These are phyloP conservation scores for Dactylella cylindrospora DNA, from an alignment of 2,329 filamentous ascomycete genomes.

Conservation along the genomic window DNA sequence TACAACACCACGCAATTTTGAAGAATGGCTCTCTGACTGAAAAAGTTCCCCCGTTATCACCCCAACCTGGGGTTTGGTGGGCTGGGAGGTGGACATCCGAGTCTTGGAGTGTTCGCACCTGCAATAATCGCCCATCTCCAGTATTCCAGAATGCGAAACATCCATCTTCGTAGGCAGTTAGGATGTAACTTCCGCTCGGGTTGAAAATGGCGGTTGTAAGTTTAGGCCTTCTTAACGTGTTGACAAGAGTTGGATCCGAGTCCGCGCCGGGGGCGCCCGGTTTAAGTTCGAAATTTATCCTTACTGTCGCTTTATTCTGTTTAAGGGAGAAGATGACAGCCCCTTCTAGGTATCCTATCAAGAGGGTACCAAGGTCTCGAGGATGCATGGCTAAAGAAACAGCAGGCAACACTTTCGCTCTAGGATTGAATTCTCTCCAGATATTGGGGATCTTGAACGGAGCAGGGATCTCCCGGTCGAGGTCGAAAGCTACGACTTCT, in stretches of 20 bases:
- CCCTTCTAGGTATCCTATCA: slow-evolving; percentile 88
- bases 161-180: slow-evolving; percentile 85
- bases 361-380: slow-evolving; percentile 82
- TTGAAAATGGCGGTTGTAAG: slow-evolving; percentile 89
- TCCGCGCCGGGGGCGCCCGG: slow-evolving; percentile 79
- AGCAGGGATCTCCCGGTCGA: slow-evolving; percentile 72
- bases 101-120: slow-evolving; percentile 77
- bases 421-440: slow-evolving; percentile 73
- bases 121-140: slow-evolving; percentile 79
- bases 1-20: slow-evolving; percentile 88
- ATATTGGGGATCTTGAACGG: slow-evolving; percentile 83
- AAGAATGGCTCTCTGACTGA: slow-evolving; percentile 72
- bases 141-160: slow-evolving; percentile 93
- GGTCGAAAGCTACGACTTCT: slow-evolving; percentile 87
- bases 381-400: slow-evolving; percentile 84
- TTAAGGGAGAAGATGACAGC: slow-evolving; percentile 94
- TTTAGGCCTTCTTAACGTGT: slow-evolving; percentile 67
- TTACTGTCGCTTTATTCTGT: slow-evolving; percentile 74
- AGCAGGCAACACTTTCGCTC: slow-evolving; percentile 65
- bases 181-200: slow-evolving; percentile 83
- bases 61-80: slow-evolving; percentile 57
- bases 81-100: slow-evolving; percentile 64
- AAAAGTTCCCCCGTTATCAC: slow-evolving; percentile 57
- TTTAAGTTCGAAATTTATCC: slow-evolving; percentile 80
- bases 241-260: slow-evolving; percentile 64